Conservation (phyloP, 177 flowering plant species). For the Vitis hybrid region DNA sequence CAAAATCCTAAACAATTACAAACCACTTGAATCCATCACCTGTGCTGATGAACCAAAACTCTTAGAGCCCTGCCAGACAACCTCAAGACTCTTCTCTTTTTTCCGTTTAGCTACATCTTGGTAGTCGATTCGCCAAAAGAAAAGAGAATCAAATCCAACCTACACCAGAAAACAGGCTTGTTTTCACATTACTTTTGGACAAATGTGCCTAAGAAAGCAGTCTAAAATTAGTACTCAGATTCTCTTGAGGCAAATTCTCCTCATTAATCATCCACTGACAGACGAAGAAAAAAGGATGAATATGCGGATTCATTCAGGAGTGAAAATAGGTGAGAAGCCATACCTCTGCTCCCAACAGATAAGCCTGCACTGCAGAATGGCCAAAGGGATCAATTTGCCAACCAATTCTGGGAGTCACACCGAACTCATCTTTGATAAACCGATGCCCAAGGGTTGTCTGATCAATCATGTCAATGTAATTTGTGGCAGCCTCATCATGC, state of each 20-base stretch:
- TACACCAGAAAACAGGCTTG: slow-evolving; percentile 16
- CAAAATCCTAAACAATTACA: background rate
- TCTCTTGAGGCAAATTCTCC: too few relatives aligned
- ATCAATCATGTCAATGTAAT: slow-evolving; percentile 84
- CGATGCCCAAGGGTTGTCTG: slow-evolving; percentile 82
- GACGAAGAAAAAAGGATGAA: too few relatives aligned
- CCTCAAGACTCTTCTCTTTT: slow-evolving; percentile 63
- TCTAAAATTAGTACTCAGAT: too few relatives aligned
- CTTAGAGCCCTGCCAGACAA: slow-evolving; percentile 77
- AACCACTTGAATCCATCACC: slow-evolving; percentile 30
- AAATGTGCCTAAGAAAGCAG: too few relatives aligned
- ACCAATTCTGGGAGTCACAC: slow-evolving; percentile 65
- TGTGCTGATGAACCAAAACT: slow-evolving; percentile 79
- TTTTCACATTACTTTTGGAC: too few relatives aligned
- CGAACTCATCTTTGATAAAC: slow-evolving; percentile 59
- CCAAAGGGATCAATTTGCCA: slow-evolving; percentile 90
- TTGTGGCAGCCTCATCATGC: slow-evolving; percentile 84
- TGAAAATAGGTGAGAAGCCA: background rate
- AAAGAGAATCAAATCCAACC: slow-evolving; percentile 85
- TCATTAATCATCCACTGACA: too few relatives aligned
- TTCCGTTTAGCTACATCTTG: slow-evolving; percentile 79
- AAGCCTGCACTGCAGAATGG: slow-evolving; percentile 85
- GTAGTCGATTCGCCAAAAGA: slow-evolving; percentile 94
- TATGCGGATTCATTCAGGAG: slow-evolving; percentile 13
- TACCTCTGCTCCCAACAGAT: slow-evolving; percentile 76